Conservation (phyloP, 2,329 filamentous ascomycete genomes). For the Botrytis deweyae region DNA sequence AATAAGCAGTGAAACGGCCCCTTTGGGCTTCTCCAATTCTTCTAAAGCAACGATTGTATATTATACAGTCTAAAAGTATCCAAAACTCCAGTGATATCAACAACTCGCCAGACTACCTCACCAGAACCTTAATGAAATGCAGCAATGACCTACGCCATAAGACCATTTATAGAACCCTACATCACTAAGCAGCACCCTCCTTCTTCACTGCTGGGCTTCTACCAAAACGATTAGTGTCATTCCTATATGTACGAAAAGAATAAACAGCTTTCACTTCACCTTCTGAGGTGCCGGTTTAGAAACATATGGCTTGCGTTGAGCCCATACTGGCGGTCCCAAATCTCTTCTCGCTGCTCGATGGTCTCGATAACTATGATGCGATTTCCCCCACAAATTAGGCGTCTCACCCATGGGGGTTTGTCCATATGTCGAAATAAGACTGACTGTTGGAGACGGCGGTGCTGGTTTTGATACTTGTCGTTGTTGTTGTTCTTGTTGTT, state of each 20-base stretch:
- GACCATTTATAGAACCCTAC: not conserved
- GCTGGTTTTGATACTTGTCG: not conserved
- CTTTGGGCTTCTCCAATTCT: not conserved
- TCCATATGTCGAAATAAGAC: not conserved
- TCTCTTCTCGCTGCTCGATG: not conserved
- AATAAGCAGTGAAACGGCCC: not conserved
- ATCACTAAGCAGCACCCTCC: not conserved
- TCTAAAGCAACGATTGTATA: not conserved
- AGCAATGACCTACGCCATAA: not conserved
- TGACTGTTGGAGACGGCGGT: not conserved
- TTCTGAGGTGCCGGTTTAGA: not conserved
- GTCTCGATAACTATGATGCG: not conserved
- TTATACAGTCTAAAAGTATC: not conserved
- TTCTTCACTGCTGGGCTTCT: not conserved
- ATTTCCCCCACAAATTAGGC: not conserved
- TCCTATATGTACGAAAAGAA: not conserved
- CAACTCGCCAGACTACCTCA: not conserved
- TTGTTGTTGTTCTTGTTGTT: not conserved
- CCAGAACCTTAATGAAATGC: not conserved
- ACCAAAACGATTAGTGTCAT: not conserved
- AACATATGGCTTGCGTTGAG: not conserved
- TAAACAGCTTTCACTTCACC: not conserved
- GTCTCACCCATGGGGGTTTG: fast-evolving
- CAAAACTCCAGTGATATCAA: not conserved
- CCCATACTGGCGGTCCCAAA: not conserved